Percentiles rank a stretch among this genome's conserved stretches.
Evolutionary conservation across 2,329 filamentous ascomycete genomes (phyloP).

Genomic region (Aureobasidium sp.): DNA sequence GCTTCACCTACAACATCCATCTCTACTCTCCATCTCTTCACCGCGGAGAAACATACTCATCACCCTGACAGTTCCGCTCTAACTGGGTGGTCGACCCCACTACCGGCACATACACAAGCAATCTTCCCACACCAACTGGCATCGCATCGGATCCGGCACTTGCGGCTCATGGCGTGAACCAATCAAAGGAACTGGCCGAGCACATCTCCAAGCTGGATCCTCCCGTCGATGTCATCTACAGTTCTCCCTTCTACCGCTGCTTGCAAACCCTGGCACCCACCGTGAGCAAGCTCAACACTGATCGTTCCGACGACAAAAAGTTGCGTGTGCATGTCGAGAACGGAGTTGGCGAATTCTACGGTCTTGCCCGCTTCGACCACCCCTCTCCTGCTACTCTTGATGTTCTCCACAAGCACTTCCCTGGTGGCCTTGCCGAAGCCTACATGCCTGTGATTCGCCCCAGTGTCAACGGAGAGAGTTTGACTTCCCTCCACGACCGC

Average conservation of each 20-base stretch:
- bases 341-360: constrained; percentile 75
- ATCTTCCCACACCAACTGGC: constrained; percentile 72
- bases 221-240: constrained; percentile 69
- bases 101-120: constrained; percentile 68
- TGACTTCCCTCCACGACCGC: constrained; percentile 71
- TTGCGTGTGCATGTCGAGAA: constrained; percentile 29
- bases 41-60: background rate
- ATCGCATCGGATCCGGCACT: constrained; percentile 82
- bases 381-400: constrained; percentile 62
- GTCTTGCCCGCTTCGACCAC: constrained; percentile 74
- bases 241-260: constrained; percentile 79
- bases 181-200: constrained; percentile 66
- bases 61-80: constrained; percentile 62
- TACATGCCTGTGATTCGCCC: constrained; percentile 54
- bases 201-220: constrained; percentile 56
- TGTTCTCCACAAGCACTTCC: constrained; percentile 60
- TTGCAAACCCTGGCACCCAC: constrained; percentile 74
- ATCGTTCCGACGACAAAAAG: constrained; percentile 21
- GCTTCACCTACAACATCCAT: background rate
- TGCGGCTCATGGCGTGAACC: constrained; percentile 75
- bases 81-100: constrained; percentile 78
- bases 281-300: constrained; percentile 39
- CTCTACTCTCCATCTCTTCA: background rate
- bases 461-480: constrained; percentile 66
- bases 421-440: constrained; percentile 44